Percentiles rank a stretch among this genome's conserved stretches.
Conservation (phyloP, 306 rosid genomes). For the Medicago lupulina region DNA sequence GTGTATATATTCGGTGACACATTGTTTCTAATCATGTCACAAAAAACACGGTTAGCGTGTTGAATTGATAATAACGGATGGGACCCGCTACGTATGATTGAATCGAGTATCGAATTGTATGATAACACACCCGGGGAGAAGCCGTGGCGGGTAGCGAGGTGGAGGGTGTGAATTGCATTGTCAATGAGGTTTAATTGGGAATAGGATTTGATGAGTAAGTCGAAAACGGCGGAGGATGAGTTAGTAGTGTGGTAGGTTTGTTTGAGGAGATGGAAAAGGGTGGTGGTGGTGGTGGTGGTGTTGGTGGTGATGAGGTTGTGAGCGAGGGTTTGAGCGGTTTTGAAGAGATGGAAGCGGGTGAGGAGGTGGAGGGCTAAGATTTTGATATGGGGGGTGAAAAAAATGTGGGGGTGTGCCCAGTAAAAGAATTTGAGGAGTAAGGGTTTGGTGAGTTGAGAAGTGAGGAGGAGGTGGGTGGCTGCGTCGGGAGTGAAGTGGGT, state of each 20-base stretch:
- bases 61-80: background rate
- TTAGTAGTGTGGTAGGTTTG: constrained; percentile 60
- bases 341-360: constrained; percentile 78
- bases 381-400: constrained; percentile 67
- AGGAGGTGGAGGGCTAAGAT: constrained; percentile 88
- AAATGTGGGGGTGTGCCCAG: constrained; percentile 65
- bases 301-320: constrained; percentile 66
- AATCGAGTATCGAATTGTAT: constrained; percentile 70
- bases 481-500: constrained; percentile 74
- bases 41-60: constrained; percentile 39
- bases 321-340: constrained; percentile 74
- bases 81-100: constrained; percentile 47
- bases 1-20: constrained; percentile 79
- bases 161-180: constrained; percentile 61
- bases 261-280: constrained; percentile 60
- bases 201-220: constrained; percentile 75
- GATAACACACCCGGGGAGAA: constrained; percentile 71
- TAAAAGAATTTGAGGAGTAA: constrained; percentile 61
- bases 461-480: constrained; percentile 73
- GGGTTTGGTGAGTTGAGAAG: constrained; percentile 63
- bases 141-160: constrained; percentile 62
- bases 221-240: constrained; percentile 76
- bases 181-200: constrained; percentile 55
- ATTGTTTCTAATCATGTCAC: constrained; percentile 65
- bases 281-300: constrained; percentile 37